These are phyloP conservation scores for Sporobolomyces phaffii DNA, from an alignment of 768 basidiomycete genomes.

Conservation along the genomic window DNA sequence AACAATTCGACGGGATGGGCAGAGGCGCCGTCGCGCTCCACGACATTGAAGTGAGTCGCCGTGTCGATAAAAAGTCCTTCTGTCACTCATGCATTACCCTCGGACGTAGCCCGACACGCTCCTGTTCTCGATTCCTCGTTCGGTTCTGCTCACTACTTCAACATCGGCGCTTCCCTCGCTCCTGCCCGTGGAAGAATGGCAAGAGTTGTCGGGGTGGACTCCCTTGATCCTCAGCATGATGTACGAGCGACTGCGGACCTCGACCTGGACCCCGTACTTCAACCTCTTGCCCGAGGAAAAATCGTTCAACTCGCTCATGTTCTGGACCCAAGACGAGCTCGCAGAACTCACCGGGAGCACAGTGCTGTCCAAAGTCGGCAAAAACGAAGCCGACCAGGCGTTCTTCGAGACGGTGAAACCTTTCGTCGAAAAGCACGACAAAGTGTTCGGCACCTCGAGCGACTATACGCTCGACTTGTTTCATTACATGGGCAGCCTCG, in stretches of 20 bases:
- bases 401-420: conserved; percentile 65
- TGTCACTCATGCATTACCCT: not conserved
- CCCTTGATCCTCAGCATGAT: conserved; percentile 89
- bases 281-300: conserved; percentile 58
- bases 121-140: conserved; percentile 75
- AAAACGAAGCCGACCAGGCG: conserved; percentile 68
- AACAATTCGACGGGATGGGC: conserved; percentile 50
- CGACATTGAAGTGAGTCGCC: conserved; percentile 59
- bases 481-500: conserved; percentile 83
- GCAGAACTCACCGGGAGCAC: conserved; percentile 71
- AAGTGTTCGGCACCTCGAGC: conserved; percentile 56
- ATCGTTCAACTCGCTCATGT: conserved; percentile 84
- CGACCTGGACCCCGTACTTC: conserved; percentile 65
- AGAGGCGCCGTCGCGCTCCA: conserved; percentile 67
- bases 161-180: conserved; percentile 62
- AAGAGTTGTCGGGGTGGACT: conserved; percentile 63
- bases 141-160: conserved; percentile 67
- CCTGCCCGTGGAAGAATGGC: conserved; percentile 65
- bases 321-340: conserved; percentile 73
- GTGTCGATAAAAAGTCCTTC: not conserved
- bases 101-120: conserved; percentile 60
- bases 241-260: conserved; percentile 67
- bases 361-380: conserved; percentile 86
- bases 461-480: conserved; percentile 67
- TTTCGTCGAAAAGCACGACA: conserved; percentile 62